Percentiles rank a stretch among this genome's conserved stretches.
Conservation (phyloP, 257 asterid species). For the Osmanthus fragrans region DNA sequence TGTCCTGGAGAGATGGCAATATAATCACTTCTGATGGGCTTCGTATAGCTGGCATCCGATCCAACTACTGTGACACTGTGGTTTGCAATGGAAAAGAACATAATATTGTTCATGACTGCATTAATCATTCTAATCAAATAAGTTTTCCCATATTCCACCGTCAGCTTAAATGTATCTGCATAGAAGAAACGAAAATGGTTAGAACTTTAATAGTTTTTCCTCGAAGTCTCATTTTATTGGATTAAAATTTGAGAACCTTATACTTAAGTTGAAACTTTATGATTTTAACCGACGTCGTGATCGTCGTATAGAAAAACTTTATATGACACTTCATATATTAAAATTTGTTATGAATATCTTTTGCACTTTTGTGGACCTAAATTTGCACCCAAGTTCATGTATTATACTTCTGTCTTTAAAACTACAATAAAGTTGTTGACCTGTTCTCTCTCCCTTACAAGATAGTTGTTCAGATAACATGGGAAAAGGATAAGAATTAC, state of each 20-base stretch:
- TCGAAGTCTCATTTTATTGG: too few relatives aligned
- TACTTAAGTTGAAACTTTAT: too few relatives aligned
- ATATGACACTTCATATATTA: too few relatives aligned
- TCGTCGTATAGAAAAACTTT: too few relatives aligned
- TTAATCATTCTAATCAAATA: conserved; percentile 55
- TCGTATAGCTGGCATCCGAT: conserved; percentile 54
- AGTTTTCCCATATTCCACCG: conserved; percentile 44
- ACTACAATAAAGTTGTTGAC: background rate
- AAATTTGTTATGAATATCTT: too few relatives aligned
- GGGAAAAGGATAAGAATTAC: background rate
- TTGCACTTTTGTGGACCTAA: too few relatives aligned
- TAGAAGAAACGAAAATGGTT: background rate
- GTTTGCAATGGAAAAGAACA: conserved; percentile 54
- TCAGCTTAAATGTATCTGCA: conserved; percentile 49
- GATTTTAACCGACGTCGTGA: too few relatives aligned
- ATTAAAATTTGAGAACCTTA: too few relatives aligned
- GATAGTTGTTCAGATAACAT: background rate
- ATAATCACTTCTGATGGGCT: conserved; percentile 38
- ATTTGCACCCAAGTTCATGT: too few relatives aligned
- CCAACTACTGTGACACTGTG: conserved; percentile 59
- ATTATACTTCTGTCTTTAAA: too few relatives aligned
- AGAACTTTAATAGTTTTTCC: too few relatives aligned
- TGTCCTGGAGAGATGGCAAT: conserved; percentile 59
- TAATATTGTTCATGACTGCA: conserved; percentile 56
- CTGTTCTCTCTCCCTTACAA: background rate